phyloP scores from a whole-genome alignment of 1,284 basidiomycete genomes.

The Ganoderma sinense region DNA sequence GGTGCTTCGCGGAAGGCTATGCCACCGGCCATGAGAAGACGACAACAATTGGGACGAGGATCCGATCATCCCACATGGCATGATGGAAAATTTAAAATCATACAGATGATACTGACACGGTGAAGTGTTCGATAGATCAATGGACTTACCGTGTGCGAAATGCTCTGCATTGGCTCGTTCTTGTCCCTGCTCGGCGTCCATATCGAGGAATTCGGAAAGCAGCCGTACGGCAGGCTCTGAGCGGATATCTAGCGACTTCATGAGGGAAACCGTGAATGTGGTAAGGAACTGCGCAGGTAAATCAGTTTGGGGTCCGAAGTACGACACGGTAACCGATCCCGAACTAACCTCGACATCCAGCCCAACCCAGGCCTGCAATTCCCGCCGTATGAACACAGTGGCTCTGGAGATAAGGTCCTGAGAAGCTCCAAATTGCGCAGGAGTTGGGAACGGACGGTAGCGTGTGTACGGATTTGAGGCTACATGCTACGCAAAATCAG shows the following conservation, averaged over 20 bases:
- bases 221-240: slow-evolving; percentile 85
- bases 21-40: not conserved
- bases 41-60: not conserved
- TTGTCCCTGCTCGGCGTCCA: slow-evolving; percentile 60
- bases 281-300: slow-evolving; percentile 64
- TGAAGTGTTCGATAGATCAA: not conserved
- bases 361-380: slow-evolving; percentile 84
- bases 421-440: slow-evolving; percentile 79
- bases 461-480: slow-evolving; percentile 85
- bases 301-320: slow-evolving; percentile 5
- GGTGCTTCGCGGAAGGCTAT: not conserved
- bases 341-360: slow-evolving; percentile 80
- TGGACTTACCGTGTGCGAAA: slow-evolving; percentile 81
- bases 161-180: slow-evolving; percentile 81
- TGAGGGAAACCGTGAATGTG: slow-evolving; percentile 83
- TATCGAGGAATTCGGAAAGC: slow-evolving; percentile 85
- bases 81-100: not conserved
- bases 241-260: slow-evolving; percentile 89
- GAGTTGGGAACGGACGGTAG: slow-evolving; percentile 83
- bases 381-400: slow-evolving; percentile 82
- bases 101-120: not conserved
- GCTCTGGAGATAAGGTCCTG: slow-evolving; percentile 77
- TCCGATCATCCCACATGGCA: not conserved
- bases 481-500: slow-evolving; percentile 66
- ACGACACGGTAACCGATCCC: not conserved